A percentile compares a stretch with the other conserved stretches of the same genome.
Evolutionary conservation across 805 yeast species (phyloP).

Genomic region (Pichia eremophila): DNA sequence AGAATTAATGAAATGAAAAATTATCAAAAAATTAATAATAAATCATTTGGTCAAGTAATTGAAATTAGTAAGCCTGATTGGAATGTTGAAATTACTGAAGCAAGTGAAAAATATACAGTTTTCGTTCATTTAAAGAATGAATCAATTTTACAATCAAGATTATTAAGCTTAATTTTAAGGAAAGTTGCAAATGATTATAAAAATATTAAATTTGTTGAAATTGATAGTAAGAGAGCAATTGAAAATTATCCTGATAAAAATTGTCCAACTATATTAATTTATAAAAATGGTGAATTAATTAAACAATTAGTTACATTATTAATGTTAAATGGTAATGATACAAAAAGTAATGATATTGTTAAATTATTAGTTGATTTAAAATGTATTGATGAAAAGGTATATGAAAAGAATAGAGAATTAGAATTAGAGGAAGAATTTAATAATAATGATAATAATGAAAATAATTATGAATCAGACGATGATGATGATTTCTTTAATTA

Average conservation of each 20-base stretch:
- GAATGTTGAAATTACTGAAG: constrained; percentile 73
- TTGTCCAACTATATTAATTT: constrained; percentile 85
- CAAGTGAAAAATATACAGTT: constrained; percentile 58
- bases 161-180: constrained; percentile 50
- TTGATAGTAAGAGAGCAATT: constrained; percentile 82
- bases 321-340: constrained; percentile 76
- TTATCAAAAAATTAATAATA: constrained; percentile 39
- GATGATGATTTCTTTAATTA: constrained; percentile 44
- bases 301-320: constrained; percentile 76
- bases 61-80: constrained; percentile 86
- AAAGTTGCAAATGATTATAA: constrained; percentile 57
- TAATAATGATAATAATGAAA: constrained; percentile 21
- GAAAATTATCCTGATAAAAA: constrained; percentile 85
- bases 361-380: constrained; percentile 54
- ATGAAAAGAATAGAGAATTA: constrained; percentile 52
- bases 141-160: constrained; percentile 62
- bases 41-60: constrained; percentile 64
- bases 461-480: constrained; percentile 27
- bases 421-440: constrained; percentile 41
- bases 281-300: constrained; percentile 66
- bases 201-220: constrained; percentile 86
- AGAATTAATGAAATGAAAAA: constrained; percentile 66
- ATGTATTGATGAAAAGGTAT: constrained; percentile 59
- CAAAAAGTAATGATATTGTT: constrained; percentile 64
- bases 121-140: constrained; percentile 69